Evolutionary conservation across 768 basidiomycete species (phyloP), one percentile per base, ranked within the genome.

Genomic region (Boletellus ananiceps): DNA sequence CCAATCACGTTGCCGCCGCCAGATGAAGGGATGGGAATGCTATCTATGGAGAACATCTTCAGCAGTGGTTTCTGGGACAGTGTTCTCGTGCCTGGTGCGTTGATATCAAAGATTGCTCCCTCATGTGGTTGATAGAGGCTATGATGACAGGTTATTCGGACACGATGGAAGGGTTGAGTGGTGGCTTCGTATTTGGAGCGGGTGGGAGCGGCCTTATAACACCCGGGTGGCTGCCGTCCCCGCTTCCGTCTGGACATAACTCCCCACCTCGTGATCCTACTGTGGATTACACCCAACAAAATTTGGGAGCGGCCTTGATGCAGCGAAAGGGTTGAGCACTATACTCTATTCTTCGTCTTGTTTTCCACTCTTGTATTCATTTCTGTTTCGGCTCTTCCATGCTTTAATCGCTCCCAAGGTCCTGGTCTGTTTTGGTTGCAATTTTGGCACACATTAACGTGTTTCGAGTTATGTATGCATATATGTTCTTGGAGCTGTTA

Each of bases 61-160:
- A 84, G 81, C 52, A 81, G 74, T 50, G 82, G 81, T 36, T 93
- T 93, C 66, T 93, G 90, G 91, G 91, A 92, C 66, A 90, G 78
- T 56, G 82, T 92, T 59, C 78, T 93, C 32, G 84, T 93, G 21
- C 90, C 90, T 54, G 90, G 88, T 88, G 60, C 49, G 83, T 75
- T 39, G 37, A 35, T 40, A 8, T 31, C 18, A 13, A 35, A 41
- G 1, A 2, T 41, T 33, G 36, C 37, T 40, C 15, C 48, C 33
- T 44, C 13, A 33, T 31, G 11, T 44, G 3, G 48, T 43, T 51
- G 41, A 49, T 39, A n/a, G 52, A 38, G 49, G 25, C 23, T 31
- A 21, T 52, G 18, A 46, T 18, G 36, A 37, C 52, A 91, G 89
- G 90, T 3, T 92, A 88, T 59, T 79, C 80, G 36, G 86, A 87